A percentile compares a stretch with the other conserved stretches of the same genome.
phyloP scores from a whole-genome alignment of 192 early-diverging fungal species.

The Pilobolus umbonatus region DNA sequence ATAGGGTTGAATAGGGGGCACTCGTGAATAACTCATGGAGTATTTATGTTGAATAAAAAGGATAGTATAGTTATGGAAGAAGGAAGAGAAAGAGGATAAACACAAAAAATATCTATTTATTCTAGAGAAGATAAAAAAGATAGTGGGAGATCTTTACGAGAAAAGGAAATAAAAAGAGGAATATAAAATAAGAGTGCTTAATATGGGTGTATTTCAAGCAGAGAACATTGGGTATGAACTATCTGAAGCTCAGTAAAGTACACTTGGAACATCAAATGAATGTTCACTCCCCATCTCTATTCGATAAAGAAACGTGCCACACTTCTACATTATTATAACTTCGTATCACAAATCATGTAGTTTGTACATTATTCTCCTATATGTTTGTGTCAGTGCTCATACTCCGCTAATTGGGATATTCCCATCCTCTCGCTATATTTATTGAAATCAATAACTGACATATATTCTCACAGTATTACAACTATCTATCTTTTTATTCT shows the following conservation, averaged over 20 bases:
- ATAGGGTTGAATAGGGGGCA: constrained; percentile 18
- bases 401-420: too few species aligned
- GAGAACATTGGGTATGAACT: not conserved
- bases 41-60: not conserved
- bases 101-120: not conserved
- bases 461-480: too few species aligned
- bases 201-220: too few species aligned
- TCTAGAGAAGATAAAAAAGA: constrained; percentile 2
- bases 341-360: not conserved
- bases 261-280: too few species aligned
- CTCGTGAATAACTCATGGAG: constrained; percentile 14
- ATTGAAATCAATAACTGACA: too few species aligned
- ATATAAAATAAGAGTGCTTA: constrained; percentile 6
- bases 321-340: not conserved
- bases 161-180: not conserved
- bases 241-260: not conserved
- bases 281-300: too few species aligned
- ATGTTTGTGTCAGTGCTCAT: constrained; percentile 18
- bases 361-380: too few species aligned
- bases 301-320: constrained; percentile 14
- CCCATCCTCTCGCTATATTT: too few species aligned
- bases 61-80: not conserved
- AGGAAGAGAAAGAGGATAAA: not conserved
- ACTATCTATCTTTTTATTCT: too few species aligned
- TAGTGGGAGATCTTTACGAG: not conserved